Evolutionary conservation across 805 yeast species (phyloP).

Genomic region (Naumovozyma baii): DNA sequence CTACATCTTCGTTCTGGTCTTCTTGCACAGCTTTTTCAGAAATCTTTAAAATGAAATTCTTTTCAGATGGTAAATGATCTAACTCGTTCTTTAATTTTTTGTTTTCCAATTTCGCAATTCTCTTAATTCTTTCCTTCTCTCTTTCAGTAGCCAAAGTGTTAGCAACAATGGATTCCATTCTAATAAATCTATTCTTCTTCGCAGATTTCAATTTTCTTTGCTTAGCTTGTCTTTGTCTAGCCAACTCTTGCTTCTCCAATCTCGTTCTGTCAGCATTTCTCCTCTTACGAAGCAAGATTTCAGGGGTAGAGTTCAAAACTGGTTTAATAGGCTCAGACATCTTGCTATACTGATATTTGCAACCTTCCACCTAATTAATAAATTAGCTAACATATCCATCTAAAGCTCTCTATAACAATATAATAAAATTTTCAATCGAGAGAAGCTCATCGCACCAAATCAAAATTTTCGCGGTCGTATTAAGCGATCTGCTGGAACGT

Average conservation of each 20-base stretch:
- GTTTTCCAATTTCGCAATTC: constrained; percentile 47
- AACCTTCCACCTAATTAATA: too few relatives aligned
- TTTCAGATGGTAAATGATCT: constrained; percentile 24
- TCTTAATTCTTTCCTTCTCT: constrained; percentile 57
- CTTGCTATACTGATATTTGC: too few relatives aligned
- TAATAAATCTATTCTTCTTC: constrained; percentile 46
- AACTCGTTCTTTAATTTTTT: constrained; percentile 22
- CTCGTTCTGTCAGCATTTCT: constrained; percentile 68
- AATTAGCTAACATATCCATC: too few relatives aligned
- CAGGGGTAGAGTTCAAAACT: constrained; percentile 50
- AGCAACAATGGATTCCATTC: constrained; percentile 68
- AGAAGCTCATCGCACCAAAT: too few relatives aligned
- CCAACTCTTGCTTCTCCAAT: constrained; percentile 61
- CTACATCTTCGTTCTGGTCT: constrained; percentile 11
- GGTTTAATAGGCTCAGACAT: constrained; percentile 3
- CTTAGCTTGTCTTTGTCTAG: constrained; percentile 40
- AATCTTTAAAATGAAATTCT: constrained; percentile 29
- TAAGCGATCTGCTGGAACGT: too few relatives aligned
- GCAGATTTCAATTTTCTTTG: constrained; percentile 36
- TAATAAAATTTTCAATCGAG: too few relatives aligned
- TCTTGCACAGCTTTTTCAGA: constrained; percentile 13
- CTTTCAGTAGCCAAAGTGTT: constrained; percentile 55
- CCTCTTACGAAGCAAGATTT: constrained; percentile 66
- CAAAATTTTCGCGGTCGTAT: too few relatives aligned
- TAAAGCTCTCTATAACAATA: too few relatives aligned